Conservation (phyloP, 352 stramenopile genomes). For the Aphanomyces euteiches region DNA sequence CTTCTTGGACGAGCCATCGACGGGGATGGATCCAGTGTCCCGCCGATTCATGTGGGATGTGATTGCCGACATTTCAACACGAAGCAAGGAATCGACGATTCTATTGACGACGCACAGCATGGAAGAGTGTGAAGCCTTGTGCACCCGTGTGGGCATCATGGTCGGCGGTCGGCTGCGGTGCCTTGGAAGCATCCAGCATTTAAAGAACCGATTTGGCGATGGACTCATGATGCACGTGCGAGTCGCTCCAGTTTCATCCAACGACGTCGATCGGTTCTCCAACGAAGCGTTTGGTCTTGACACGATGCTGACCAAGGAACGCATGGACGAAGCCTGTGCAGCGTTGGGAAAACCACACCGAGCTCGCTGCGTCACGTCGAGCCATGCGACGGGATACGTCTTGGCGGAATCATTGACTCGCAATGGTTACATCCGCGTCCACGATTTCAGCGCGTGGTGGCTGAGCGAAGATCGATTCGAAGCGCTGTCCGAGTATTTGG, state of each 20-base stretch:
- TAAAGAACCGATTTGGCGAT: slow-evolving; percentile 95
- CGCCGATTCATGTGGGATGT: slow-evolving; percentile 92
- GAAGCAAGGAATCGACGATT: slow-evolving; percentile 66
- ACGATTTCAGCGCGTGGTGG: slow-evolving; percentile 58
- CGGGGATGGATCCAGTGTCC: slow-evolving; percentile 93
- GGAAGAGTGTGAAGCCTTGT: slow-evolving; percentile 94
- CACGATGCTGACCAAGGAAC: not conserved
- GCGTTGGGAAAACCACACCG: slow-evolving; percentile 38
- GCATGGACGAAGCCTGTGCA: slow-evolving; percentile 27
- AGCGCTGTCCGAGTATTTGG: slow-evolving; percentile 39
- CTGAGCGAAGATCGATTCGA: slow-evolving; percentile 52
- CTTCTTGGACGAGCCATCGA: slow-evolving; percentile 89
- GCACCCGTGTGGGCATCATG: slow-evolving; percentile 94
- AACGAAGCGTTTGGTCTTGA: slow-evolving; percentile 11
- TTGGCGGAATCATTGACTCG: slow-evolving; percentile 34
- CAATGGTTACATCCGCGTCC: slow-evolving; percentile 34
- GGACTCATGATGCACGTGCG: slow-evolving; percentile 88
- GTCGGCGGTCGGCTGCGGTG: slow-evolving; percentile 64
- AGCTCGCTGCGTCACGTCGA: slow-evolving; percentile 34
- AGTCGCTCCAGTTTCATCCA: slow-evolving; percentile 35
- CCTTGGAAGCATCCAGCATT: slow-evolving; percentile 87
- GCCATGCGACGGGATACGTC: slow-evolving; percentile 36
- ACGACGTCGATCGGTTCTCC: slow-evolving; percentile 37
- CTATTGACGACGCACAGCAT: slow-evolving; percentile 95
- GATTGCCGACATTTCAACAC: slow-evolving; percentile 71